Percentiles rank a stretch among this genome's conserved stretches.
These are phyloP conservation scores for Boletus bicolor DNA, from an alignment of 768 basidiomycete genomes.

Conservation along the genomic window DNA sequence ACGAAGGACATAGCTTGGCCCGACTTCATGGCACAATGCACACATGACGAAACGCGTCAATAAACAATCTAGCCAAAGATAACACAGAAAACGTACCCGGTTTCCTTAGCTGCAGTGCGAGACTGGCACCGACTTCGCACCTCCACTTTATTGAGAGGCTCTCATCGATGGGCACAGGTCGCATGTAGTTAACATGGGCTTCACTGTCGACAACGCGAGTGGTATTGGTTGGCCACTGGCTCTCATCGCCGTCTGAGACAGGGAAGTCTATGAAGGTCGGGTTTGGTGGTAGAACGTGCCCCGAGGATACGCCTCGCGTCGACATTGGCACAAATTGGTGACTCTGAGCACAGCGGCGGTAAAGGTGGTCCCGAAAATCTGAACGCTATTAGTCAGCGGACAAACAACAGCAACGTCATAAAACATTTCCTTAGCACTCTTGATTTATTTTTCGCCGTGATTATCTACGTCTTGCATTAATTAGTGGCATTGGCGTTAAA, in stretches of 20 bases:
- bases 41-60: not conserved
- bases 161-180: slow-evolving; percentile 49
- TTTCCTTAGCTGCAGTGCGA: slow-evolving; percentile 45
- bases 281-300: slow-evolving; percentile 45
- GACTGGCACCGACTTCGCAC: slow-evolving; percentile 35
- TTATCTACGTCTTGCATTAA: slow-evolving; percentile 60
- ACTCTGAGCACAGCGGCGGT: not conserved
- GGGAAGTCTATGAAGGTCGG: slow-evolving; percentile 57
- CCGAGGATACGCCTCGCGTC: slow-evolving; percentile 11
- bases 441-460: slow-evolving; percentile 38
- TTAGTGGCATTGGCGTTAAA: slow-evolving; percentile 63
- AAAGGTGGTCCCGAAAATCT: not conserved
- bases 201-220: slow-evolving; percentile 50
- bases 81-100: slow-evolving; percentile 42
- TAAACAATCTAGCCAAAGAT: not conserved
- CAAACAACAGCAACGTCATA: not conserved
- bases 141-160: slow-evolving; percentile 59
- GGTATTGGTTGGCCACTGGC: slow-evolving; percentile 57
- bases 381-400: slow-evolving; percentile 15
- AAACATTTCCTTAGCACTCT: too few species aligned
- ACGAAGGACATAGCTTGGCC: slow-evolving; percentile 56
- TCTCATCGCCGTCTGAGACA: slow-evolving; percentile 55
- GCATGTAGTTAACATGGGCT: slow-evolving; percentile 73
- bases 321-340: slow-evolving; percentile 20
- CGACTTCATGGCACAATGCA: slow-evolving; percentile 17